phyloP scores from a whole-genome alignment of 2,329 filamentous ascomycete species.

The Furcasterigmium sp. region DNA sequence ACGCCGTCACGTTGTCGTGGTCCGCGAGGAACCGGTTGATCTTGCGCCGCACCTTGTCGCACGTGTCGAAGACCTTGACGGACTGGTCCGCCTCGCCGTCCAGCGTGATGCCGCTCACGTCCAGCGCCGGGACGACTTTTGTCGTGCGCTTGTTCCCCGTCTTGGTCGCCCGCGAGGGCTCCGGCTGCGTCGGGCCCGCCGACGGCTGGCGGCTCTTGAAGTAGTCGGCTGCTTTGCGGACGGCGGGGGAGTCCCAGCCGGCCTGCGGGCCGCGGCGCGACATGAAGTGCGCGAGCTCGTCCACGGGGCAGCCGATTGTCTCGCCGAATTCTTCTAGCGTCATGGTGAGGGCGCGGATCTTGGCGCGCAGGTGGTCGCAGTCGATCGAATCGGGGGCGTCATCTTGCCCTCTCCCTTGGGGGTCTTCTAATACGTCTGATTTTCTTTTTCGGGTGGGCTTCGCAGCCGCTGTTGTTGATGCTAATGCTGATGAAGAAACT shows the following conservation, averaged over 20 bases:
- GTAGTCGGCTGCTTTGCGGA: slow-evolving; percentile 29
- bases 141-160: slow-evolving; percentile 1
- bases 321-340: slow-evolving; percentile 40
- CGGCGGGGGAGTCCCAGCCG: slow-evolving; percentile 26
- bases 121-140: slow-evolving; percentile 18
- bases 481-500: too few species aligned
- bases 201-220: slow-evolving; percentile 45
- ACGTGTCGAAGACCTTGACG: slow-evolving; percentile 50
- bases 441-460: slow-evolving; percentile 8
- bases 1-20: slow-evolving; percentile 39
- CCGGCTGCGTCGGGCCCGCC: slow-evolving; percentile 1
- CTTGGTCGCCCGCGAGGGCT: background rate
- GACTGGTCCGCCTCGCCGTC: slow-evolving; percentile 37
- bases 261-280: slow-evolving; percentile 34
- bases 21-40: slow-evolving; percentile 40
- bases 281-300: slow-evolving; percentile 40
- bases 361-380: slow-evolving; percentile 7
- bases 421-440: slow-evolving; percentile 6
- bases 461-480: background rate
- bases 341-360: slow-evolving; percentile 35
- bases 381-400: background rate
- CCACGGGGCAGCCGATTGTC: slow-evolving; percentile 31
- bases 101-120: slow-evolving; percentile 37
- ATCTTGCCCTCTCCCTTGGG: background rate
- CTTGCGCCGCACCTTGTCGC: slow-evolving; percentile 52